These are phyloP conservation scores for Paecilomyces sp. DNA, from an alignment of 2,329 filamentous ascomycete species.

Conservation along the genomic window DNA sequence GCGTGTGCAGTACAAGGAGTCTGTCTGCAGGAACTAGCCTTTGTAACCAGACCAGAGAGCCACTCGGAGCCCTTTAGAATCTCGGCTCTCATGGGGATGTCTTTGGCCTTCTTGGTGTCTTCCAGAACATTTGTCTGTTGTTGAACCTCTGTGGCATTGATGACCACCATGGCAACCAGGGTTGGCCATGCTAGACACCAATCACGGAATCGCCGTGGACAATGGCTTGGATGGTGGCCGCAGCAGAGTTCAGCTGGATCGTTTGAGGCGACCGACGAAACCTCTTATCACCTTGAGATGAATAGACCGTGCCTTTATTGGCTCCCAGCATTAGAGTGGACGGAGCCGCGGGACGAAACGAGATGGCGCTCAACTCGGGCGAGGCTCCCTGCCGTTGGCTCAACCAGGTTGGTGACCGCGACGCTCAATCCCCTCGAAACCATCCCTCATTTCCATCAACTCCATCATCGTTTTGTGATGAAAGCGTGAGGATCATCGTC, in stretches of 20 bases:
- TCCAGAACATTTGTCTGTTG: neutral
- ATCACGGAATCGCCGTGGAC: neutral
- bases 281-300: neutral
- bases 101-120: neutral
- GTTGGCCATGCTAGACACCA: neutral
- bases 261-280: neutral
- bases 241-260: neutral
- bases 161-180: neutral
- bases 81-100: neutral
- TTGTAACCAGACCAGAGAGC: too few species aligned
- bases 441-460: neutral
- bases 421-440: neutral
- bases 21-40: neutral
- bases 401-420: neutral
- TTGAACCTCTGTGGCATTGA: neutral
- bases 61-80: neutral
- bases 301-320: neutral
- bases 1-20: neutral
- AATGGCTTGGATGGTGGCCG: neutral
- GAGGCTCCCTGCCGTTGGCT: neutral
- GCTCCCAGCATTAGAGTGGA: neutral
- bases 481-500: neutral
- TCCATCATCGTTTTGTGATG: neutral
- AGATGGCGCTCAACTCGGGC: neutral
- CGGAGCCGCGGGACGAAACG: neutral